These are phyloP conservation scores for Sclerotinia glacialis DNA, from an alignment of 2,329 filamentous ascomycete species.

Conservation along the genomic window DNA sequence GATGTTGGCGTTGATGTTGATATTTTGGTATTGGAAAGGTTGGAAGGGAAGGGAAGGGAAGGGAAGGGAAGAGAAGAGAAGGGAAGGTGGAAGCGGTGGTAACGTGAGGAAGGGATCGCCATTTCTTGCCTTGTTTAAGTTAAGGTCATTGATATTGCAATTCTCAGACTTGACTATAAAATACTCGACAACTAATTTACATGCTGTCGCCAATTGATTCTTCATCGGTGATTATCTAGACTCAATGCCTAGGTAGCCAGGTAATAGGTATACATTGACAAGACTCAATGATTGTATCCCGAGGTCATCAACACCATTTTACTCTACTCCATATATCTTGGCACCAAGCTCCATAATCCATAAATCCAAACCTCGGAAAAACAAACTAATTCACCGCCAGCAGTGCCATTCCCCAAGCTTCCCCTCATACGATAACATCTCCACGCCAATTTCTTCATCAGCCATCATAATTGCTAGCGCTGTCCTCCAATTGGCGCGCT, in stretches of 20 bases:
- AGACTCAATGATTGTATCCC: neutral
- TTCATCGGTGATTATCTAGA: neutral
- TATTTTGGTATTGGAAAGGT: neutral
- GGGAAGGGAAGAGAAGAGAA: conserved; percentile 12
- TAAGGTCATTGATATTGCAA: neutral
- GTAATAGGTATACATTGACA: neutral
- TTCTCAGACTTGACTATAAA: neutral
- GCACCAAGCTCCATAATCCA: neutral
- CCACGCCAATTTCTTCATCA: neutral
- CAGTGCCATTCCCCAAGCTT: neutral
- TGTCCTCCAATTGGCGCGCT: conserved; percentile 11
- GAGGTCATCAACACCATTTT: conserved; percentile 4
- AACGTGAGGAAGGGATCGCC: neutral
- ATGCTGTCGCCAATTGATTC: neutral
- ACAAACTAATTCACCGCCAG: conserved; percentile 7
- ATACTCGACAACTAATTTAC: neutral
- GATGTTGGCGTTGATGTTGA: neutral
- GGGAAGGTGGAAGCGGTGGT: conserved; percentile 12
- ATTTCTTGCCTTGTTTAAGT: conserved; percentile 7
- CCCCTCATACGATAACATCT: neutral
- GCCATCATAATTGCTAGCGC: neutral
- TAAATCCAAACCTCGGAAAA: neutral
- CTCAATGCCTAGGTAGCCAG: too few relatives aligned
- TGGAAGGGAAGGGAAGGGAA: conserved; percentile 16
- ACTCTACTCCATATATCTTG: too few relatives aligned